phyloP scores from a whole-genome alignment of 768 basidiomycete genomes.

The Sarcodon aspratus region DNA sequence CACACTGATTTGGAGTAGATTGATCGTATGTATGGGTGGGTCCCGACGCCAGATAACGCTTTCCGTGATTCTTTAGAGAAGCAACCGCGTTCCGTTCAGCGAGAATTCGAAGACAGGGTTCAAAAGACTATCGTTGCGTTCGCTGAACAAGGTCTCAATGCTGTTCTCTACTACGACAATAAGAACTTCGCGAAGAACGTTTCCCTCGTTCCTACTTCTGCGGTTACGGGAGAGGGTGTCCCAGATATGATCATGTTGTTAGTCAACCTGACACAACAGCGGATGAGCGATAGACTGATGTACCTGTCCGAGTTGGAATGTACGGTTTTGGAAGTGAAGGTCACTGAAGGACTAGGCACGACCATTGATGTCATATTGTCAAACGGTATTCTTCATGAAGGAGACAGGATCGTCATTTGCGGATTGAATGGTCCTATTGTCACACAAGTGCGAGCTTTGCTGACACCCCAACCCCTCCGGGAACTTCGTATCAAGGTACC shows the following conservation, averaged over 20 bases:
- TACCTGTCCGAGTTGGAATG: conserved; percentile 96
- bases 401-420: conserved; percentile 91
- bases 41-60: conserved; percentile 80
- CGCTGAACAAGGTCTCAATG: conserved; percentile 96
- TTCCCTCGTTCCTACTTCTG: conserved; percentile 95
- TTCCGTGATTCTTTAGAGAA: conserved; percentile 86
- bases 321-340: conserved; percentile 97
- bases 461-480: conserved; percentile 93
- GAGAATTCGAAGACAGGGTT: conserved; percentile 87
- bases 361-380: conserved; percentile 95
- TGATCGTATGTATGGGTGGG: conserved; percentile 96
- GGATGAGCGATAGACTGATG: conserved; percentile 97
- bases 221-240: conserved; percentile 95
- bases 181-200: conserved; percentile 90
- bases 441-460: conserved; percentile 84
- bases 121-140: conserved; percentile 83
- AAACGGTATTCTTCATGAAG: conserved; percentile 85
- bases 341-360: conserved; percentile 94
- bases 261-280: conserved; percentile 92
- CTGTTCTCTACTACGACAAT: conserved; percentile 95
- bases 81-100: conserved; percentile 68
- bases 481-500: conserved; percentile 90
- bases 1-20: conserved; percentile 39
- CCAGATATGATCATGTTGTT: conserved; percentile 99
- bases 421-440: conserved; percentile 96